Evolutionary conservation across 345 rosid genomes (phyloP), one percentile per base, ranked within the genome.

Genomic region (Gossypioides kirkii): DNA sequence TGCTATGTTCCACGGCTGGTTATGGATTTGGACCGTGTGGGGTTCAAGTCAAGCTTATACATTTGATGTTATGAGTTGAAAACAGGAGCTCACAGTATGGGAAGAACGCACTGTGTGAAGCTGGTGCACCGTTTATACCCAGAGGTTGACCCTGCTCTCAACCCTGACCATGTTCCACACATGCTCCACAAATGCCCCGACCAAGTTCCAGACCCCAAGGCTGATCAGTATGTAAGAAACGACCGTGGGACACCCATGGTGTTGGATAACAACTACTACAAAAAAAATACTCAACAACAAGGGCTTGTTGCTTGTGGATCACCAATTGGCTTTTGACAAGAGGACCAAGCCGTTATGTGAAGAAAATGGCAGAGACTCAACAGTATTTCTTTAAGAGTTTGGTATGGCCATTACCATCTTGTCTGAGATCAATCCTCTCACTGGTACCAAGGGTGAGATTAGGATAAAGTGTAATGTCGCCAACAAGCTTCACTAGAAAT

Each of bases 181-280:
- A 91, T 94, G 98, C 90, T 94, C 52, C 84, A 90, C 82, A 94
- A 91, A 77, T 94, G 98, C 71, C 98, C 98, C 1, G 93, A 94
- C 61, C 75, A 93, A 20, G 89, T 91, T 81, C 98, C 93, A 12
- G 97, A 94, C 80, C 98, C 97, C 0, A 94, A 94, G 74, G 96
- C 96, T 0, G 98, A 90, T n/a, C 96, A 94, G 75, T 94, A 94
- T 71, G 98, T 94, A 78, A 88, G 98, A 76, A 94, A 94, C 38
- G 98, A 94, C 88, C 83, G 94, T 0, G 97, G 97, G 20, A 94
- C 98, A 0, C 98, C 97, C 60, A 94, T 94, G 98, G 67, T 83
- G 0, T 78, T 91, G 25, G 98, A 94, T 85, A 94, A 94, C 91
- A 94, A 94, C 79, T 91, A 91, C 82, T 94, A 94, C 87, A 88